These are phyloP conservation scores for Aspergillus tamarii DNA, from an alignment of 2,329 filamentous ascomycete species.

Conservation along the genomic window DNA sequence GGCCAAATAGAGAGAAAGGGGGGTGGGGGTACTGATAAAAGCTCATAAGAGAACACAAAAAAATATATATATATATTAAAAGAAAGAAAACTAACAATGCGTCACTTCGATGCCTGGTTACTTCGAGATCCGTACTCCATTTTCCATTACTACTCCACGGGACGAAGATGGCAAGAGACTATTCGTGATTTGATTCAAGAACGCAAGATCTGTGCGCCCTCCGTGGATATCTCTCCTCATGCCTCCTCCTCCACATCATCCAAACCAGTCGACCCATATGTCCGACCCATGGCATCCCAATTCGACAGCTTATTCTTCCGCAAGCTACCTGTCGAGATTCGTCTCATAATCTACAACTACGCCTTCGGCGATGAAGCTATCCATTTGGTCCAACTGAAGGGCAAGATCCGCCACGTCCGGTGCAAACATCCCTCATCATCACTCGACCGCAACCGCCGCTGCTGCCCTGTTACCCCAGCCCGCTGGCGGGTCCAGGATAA, in stretches of 20 bases:
- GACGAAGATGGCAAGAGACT: slow-evolving; percentile 39
- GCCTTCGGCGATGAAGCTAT: slow-evolving; percentile 40
- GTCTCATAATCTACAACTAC: slow-evolving; percentile 42
- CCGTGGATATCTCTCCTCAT: slow-evolving; percentile 8
- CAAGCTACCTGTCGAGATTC: slow-evolving; percentile 40
- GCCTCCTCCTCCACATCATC: not conserved
- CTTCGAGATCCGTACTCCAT: slow-evolving; percentile 44
- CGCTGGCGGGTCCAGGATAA: slow-evolving; percentile 31
- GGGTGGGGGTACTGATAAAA: no score
- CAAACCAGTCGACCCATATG: slow-evolving; percentile 21
- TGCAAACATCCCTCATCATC: slow-evolving; percentile 29
- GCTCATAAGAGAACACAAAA: not conserved
- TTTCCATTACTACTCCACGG: slow-evolving; percentile 42
- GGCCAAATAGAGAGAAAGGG: not conserved
- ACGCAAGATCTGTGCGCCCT: slow-evolving; percentile 39
- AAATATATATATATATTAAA: no score
- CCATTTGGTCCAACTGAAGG: slow-evolving; percentile 40
- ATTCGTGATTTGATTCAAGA: slow-evolving; percentile 40
- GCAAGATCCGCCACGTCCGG: slow-evolving; percentile 40
- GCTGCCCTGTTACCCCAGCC: slow-evolving; percentile 36
- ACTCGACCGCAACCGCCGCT: slow-evolving; percentile 34
- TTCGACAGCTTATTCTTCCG: slow-evolving; percentile 25
- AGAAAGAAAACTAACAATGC: slow-evolving; percentile 26
- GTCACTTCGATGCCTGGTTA: slow-evolving; percentile 44
- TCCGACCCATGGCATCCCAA: slow-evolving; percentile 24